Percentiles rank a stretch among this genome's conserved stretches.
phyloP scores from a whole-genome alignment of 2,329 filamentous ascomycete genomes.

The Beauveria sp. region DNA sequence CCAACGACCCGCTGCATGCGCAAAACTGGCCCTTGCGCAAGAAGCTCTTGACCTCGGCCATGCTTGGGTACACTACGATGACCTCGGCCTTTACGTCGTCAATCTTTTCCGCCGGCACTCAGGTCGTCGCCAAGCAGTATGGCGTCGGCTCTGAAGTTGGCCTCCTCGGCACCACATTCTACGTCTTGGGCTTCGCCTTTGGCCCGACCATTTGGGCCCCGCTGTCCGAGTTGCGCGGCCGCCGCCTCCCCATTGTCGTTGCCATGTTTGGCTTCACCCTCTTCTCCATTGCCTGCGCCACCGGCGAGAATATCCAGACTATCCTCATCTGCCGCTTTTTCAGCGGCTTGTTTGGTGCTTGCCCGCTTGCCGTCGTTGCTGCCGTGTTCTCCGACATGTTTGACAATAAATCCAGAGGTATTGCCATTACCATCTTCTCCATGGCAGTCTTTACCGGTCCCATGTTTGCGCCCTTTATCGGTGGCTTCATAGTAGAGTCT shows the following conservation, averaged over 20 bases:
- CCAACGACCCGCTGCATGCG: constrained; percentile 73
- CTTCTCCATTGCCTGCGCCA: constrained; percentile 57
- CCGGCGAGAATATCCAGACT: constrained; percentile 60
- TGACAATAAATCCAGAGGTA: constrained; percentile 52
- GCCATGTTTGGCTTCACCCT: constrained; percentile 63
- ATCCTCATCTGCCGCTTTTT: constrained; percentile 69
- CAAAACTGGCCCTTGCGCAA: constrained; percentile 79
- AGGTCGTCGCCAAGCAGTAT: constrained; percentile 48
- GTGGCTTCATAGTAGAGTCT: constrained; percentile 57
- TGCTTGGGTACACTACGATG: constrained; percentile 68
- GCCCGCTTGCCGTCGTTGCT: constrained; percentile 59
- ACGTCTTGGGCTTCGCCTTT: constrained; percentile 64
- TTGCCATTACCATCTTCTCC: constrained; percentile 35
- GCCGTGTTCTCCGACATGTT: constrained; percentile 69
- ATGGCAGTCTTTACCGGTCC: constrained; percentile 57
- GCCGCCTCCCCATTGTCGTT: constrained; percentile 52
- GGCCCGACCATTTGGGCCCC: constrained; percentile 68
- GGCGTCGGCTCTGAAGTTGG: constrained; percentile 54
- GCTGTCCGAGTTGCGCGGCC: constrained; percentile 62
- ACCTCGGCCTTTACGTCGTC: constrained; percentile 65
- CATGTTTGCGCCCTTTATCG: constrained; percentile 59
- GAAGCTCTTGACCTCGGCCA: constrained; percentile 62
- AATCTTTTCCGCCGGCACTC: constrained; percentile 64
- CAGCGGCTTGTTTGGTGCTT: constrained; percentile 63
- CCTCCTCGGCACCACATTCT: constrained; percentile 58